Evolutionary conservation across 768 basidiomycete species (phyloP).

Genomic region (Agaricus subrufescens): DNA sequence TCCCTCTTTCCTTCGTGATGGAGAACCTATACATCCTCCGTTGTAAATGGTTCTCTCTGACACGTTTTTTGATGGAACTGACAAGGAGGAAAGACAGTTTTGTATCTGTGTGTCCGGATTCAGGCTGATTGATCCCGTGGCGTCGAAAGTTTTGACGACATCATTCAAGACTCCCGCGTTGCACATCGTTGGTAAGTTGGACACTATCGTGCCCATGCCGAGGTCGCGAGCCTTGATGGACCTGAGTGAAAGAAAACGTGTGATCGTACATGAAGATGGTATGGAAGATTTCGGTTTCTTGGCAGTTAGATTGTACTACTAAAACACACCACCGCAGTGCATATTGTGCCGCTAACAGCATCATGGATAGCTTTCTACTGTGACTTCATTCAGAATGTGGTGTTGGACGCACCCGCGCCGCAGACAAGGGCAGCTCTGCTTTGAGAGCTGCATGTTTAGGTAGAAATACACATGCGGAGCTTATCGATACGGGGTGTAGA

Average conservation of each 20-base stretch:
- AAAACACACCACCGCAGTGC: conserved; percentile 40
- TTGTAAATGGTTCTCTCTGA: conserved; percentile 41
- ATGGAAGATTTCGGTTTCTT: conserved; percentile 16
- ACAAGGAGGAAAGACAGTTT: conserved; percentile 45
- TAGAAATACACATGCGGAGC: background rate
- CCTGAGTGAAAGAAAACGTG: conserved; percentile 49
- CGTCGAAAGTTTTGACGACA: conserved; percentile 42
- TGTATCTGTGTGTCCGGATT: conserved; percentile 78
- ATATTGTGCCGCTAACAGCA: conserved; percentile 78
- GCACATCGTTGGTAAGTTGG: conserved; percentile 73
- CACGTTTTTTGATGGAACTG: background rate
- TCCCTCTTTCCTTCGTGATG: conserved; percentile 59
- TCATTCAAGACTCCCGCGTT: conserved; percentile 68
- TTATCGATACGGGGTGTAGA: conserved; percentile 7
- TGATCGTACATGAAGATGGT: conserved; percentile 83
- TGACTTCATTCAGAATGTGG: conserved; percentile 56
- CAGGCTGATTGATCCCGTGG: conserved; percentile 43
- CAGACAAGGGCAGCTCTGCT: background rate
- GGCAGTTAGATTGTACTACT: background rate
- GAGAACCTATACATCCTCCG: conserved; percentile 67
- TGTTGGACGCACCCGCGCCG: conserved; percentile 13
- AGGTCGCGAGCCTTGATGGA: conserved; percentile 55
- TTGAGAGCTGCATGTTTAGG: background rate
- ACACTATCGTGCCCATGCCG: conserved; percentile 70
- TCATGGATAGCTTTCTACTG: conserved; percentile 74